Conservation (phyloP, 371 early-diverging fungal species). For the Lichtheimia corymbifera region DNA sequence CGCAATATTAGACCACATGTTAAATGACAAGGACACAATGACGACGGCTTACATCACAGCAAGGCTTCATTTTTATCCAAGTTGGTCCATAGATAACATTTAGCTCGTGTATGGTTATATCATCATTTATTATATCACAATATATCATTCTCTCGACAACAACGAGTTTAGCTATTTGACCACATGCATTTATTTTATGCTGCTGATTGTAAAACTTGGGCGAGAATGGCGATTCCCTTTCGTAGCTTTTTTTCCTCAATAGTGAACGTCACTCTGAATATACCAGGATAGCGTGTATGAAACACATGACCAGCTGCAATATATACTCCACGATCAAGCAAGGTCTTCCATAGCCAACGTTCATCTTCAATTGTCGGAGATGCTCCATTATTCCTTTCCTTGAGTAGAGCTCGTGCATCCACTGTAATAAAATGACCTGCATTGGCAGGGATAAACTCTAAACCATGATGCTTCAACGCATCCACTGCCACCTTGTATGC, state of each 20-base stretch:
- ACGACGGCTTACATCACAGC: no score
- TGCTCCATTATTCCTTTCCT: no score
- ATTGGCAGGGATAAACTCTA: conserved; percentile 59
- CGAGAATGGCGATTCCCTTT: conserved; percentile 16
- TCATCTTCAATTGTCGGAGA: conserved; percentile 24
- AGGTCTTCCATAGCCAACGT: conserved; percentile 31
- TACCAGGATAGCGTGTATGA: conserved; percentile 57
- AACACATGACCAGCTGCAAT: conserved; percentile 67
- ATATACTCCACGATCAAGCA: conserved; percentile 59
- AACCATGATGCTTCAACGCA: conserved; percentile 41
- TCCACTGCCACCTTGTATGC: conserved; percentile 42
- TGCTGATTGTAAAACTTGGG: background rate
- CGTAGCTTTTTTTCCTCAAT: conserved; percentile 21
- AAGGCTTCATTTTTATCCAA: no score
- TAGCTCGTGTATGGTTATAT: no score
- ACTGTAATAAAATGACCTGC: conserved; percentile 75
- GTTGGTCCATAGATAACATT: no score
- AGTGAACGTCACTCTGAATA: conserved; percentile 60
- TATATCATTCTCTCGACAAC: no score
- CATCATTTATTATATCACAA: no score
- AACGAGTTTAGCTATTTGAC: no score
- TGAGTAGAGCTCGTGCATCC: conserved; percentile 21
- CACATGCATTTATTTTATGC: no score
- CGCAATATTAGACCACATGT: no score
- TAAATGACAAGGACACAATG: no score